Evolutionary conservation across 345 rosid genomes (phyloP), one percentile per base, ranked within the genome.

Genomic region (Raphanus raphanistrum): DNA sequence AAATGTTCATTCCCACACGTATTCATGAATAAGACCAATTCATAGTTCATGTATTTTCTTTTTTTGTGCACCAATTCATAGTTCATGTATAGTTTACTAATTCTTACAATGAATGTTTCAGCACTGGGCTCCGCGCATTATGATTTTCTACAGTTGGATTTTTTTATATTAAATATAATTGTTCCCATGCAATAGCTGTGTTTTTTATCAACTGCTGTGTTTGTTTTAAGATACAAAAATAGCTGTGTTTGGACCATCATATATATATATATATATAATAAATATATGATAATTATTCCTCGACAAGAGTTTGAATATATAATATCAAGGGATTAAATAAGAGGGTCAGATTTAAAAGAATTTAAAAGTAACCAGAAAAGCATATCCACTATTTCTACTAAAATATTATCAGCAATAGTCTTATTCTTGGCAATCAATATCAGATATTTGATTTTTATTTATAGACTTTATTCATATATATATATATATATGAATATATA

Each of bases 171-270:
- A 21, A 70, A 58, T 67, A 67, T 17, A 48, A 35, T 66, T 73
- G 13, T 67, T 60, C 65, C 78, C 78, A 79, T 79, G 82, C 82
- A 79, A 73, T 60, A 73, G 74, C 77, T 79, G 82, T 72, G 81
- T 72, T 43, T 66, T 21, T 21, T 21, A 21, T 21, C 21, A 21
- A 21, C 21, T 21, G 21, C 21, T 21, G 21, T 21, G 21, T 21
- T 21, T 21, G 21, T 21, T 21, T 21, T 21, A 21, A 21, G 21
- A 21, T 21, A 21, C 21, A 21, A 21, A 21, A 79, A 73, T 60
- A 73, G 74, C 77, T 79, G 82, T 72, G 81, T 72, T 43, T 66
- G 66, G 55, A 72, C 43, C 35, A 45, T 58, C 33, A 16, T 29
- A 2, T 31, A 45, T 43, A 43, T 12, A 43, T 33, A 43, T 43